Base-by-base conservation (phyloP, 257 asterid species). In the Nicotiana knightiana region DNA sequence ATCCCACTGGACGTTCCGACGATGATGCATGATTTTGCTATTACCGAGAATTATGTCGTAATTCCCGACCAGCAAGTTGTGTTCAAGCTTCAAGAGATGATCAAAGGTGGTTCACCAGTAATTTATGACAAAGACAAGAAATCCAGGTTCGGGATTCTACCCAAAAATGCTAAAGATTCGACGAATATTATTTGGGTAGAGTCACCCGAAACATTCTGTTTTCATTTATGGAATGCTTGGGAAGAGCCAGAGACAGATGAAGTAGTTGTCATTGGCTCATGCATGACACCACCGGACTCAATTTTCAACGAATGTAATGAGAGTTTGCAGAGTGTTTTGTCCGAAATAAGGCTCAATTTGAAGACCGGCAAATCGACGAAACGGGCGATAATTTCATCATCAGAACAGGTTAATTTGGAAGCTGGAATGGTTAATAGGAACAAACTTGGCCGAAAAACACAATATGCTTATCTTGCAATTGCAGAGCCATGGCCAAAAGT, bases 401-500 rank as follows among this genome's bases (percentile, higher is more conserved):
- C 83, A 15, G 89, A 90, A 1, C 90, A 92, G 9, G 80, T 89
- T 57, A 92, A 91, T 58, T 28, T 92, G 28, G 95, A 92, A 82
- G 95, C 97, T 37, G 97, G 97, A 6, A 92, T 91, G 97, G 97
- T 92, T 43, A 92, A 91, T 88, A 84, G 90, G 81, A 88, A 90
- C 73, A 51, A 21, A 28, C 85, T 92, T 4, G 97, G 97, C 33
- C 85, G 94, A 81, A 92, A 90, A 81, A 91, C 95, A 4, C 51
- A 85, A 70, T 88, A 48, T 64, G 91, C 90, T 4, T 92, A 92
- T 32, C 90, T 92, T 1, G 95, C 97, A 4, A 87, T 92, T 1
- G 95, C 95, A 9, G 97, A 92, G 86, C 95, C 97, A 53, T 92
- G 97, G 93, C 97, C 97, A 3, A 92, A 91, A 33, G 97, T 92